phyloP scores from a whole-genome alignment of 73 alveolate genomes.

The Stentor coeruleus region DNA sequence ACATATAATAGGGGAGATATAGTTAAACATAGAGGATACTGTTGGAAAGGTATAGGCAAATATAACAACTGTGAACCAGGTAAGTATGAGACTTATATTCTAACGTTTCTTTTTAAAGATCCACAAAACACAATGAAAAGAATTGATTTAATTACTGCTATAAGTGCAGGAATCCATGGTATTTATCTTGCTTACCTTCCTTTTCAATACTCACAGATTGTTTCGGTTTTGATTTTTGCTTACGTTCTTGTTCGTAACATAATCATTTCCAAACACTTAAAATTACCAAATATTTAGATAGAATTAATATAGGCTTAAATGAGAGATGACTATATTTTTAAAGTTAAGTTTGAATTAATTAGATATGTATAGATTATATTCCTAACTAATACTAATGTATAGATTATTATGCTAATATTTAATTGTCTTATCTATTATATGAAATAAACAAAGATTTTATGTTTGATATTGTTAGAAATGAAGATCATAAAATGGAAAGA shows the following conservation, averaged over 20 bases:
- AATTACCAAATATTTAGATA: not conserved
- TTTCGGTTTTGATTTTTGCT: not conserved
- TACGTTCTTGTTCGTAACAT: not conserved
- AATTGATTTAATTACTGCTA: not conserved
- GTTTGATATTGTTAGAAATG: no score
- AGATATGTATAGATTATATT: no score
- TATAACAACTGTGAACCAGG: slow-evolving; percentile 1
- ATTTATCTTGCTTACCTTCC: not conserved
- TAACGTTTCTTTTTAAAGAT: not conserved
- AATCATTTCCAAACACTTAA: no score
- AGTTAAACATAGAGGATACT: not conserved
- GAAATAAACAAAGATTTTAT: no score
- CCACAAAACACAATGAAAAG: not conserved
- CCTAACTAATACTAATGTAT: no score
- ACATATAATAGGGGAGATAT: not conserved
- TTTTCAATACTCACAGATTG: not conserved
- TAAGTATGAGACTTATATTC: not conserved
- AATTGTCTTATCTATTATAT: no score
- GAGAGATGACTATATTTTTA: no score
- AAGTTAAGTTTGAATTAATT: no score
- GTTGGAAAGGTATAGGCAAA: not conserved
- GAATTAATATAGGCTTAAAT: not conserved
- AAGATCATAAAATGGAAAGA: no score
- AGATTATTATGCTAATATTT: no score
- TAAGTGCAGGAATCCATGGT: not conserved